Evolutionary conservation across 306 rosid genomes (phyloP).

Genomic region (Canavalia ensiformis): DNA sequence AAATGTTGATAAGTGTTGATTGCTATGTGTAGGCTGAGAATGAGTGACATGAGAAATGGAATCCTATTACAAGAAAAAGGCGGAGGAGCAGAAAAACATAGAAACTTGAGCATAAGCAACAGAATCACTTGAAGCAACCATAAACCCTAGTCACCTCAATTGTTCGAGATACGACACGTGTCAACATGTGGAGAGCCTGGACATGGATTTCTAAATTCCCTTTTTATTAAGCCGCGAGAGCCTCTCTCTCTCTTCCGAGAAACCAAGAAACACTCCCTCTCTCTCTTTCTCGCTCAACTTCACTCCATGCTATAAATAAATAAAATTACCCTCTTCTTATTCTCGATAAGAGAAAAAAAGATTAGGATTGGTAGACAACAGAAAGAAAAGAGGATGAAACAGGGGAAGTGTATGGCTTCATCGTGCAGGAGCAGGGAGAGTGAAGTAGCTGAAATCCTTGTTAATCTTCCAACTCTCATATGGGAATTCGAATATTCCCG

Average conservation of each 20-base stretch:
- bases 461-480: slow-evolving; percentile 29
- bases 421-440: slow-evolving; percentile 34
- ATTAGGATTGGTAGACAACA: not conserved
- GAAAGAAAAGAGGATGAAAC: too few relatives aligned
- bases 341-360: not conserved
- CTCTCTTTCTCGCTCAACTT: not conserved
- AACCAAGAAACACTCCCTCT: not conserved
- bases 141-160: slow-evolving; percentile 65
- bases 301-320: too few relatives aligned
- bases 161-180: slow-evolving; percentile 58
- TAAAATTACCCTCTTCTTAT: too few relatives aligned
- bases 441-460: slow-evolving; percentile 55
- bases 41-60: not conserved
- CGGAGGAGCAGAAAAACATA: not conserved
- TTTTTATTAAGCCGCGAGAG: not conserved
- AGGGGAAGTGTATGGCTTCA: too few relatives aligned
- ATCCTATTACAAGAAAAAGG: too few relatives aligned
- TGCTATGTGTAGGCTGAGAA: too few relatives aligned
- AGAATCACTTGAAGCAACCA: not conserved
- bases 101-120: not conserved
- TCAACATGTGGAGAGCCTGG: slow-evolving; percentile 32
- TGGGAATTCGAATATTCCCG: not conserved
- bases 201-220: slow-evolving; percentile 16
- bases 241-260: not conserved
- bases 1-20: too few relatives aligned